Percentiles rank a stretch among this genome's conserved stretches.
phyloP scores from a whole-genome alignment of 371 early-diverging fungal genomes.

The Catenaria anguillulae region DNA sequence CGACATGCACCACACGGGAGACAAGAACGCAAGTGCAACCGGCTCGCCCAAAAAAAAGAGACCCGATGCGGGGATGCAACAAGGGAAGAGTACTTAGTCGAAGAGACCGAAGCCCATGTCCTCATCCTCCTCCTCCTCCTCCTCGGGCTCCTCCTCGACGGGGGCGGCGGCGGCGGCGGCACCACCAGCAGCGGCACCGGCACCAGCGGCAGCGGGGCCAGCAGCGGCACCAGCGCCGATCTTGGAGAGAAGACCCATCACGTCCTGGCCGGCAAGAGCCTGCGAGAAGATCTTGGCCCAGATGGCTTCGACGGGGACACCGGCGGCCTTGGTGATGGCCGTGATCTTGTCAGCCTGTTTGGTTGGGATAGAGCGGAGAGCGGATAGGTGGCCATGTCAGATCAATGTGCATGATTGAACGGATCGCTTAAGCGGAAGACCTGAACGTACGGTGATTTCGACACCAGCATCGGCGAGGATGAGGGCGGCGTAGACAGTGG shows the following conservation, averaged over 20 bases:
- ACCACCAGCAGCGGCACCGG: conserved; percentile 33
- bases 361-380: too few relatives aligned
- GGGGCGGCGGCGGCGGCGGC: conserved; percentile 24
- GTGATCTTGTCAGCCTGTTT: conserved; percentile 86
- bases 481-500: conserved; percentile 91
- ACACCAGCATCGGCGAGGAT: conserved; percentile 93
- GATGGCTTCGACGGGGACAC: conserved; percentile 83
- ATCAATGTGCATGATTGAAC: too few relatives aligned
- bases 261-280: conserved; percentile 89
- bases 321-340: conserved; percentile 80
- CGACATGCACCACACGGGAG: too few relatives aligned
- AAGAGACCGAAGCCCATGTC: conserved; percentile 91
- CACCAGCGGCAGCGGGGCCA: conserved; percentile 15
- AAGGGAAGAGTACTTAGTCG: conserved; percentile 48
- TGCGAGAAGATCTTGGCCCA: conserved; percentile 93
- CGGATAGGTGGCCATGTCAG: too few relatives aligned
- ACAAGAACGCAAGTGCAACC: too few relatives aligned
- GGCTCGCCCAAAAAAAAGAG: too few relatives aligned
- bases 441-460: conserved; percentile 75
- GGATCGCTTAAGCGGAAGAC: conserved; percentile 44
- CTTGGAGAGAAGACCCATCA: conserved; percentile 77
- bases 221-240: conserved; percentile 45
- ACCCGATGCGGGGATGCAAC: too few relatives aligned
- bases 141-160: conserved; percentile 7
- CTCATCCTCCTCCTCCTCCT: conserved; percentile 67